These are phyloP conservation scores for Passiflora organensis DNA, from an alignment of 345 rosid genomes.

Conservation along the genomic window DNA sequence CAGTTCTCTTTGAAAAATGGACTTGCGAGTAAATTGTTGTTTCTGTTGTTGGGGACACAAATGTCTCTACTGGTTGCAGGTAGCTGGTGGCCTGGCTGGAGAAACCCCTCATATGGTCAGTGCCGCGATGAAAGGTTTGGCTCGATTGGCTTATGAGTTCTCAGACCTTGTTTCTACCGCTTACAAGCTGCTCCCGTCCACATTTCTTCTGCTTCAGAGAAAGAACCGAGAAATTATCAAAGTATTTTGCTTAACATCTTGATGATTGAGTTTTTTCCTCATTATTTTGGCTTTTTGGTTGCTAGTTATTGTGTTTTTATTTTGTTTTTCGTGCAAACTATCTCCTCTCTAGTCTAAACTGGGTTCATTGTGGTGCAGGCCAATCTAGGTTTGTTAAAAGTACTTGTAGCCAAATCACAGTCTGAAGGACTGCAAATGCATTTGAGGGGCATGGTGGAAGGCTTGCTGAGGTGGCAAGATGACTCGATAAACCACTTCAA, in stretches of 20 bases:
- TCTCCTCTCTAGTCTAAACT: constrained; percentile 1
- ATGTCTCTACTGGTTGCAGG: constrained; percentile 37
- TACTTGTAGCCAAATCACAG: constrained; percentile 86
- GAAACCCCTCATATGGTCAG: constrained; percentile 95
- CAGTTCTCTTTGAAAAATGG: too few species aligned
- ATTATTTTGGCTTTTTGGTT: background rate
- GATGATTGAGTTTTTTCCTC: background rate
- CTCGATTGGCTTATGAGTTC: constrained; percentile 91
- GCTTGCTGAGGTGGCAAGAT: constrained; percentile 85
- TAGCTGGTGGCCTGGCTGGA: constrained; percentile 92
- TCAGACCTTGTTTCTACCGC: constrained; percentile 80
- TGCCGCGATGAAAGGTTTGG: constrained; percentile 92
- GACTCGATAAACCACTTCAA: constrained; percentile 76
- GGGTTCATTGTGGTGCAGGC: constrained; percentile 58
- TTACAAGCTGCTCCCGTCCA: constrained; percentile 76
- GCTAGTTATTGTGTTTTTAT: background rate
- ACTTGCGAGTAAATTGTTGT: too few species aligned
- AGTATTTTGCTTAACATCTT: constrained; percentile 33
- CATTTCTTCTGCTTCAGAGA: constrained; percentile 78
- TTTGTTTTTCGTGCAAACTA: background rate
- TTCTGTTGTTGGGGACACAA: background rate
- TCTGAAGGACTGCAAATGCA: constrained; percentile 70
- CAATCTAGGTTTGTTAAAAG: constrained; percentile 82
- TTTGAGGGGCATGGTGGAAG: constrained; percentile 68
- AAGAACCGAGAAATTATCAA: constrained; percentile 85